Conservation (phyloP, 306 rosid genomes). For the Hippophae tibetana region DNA sequence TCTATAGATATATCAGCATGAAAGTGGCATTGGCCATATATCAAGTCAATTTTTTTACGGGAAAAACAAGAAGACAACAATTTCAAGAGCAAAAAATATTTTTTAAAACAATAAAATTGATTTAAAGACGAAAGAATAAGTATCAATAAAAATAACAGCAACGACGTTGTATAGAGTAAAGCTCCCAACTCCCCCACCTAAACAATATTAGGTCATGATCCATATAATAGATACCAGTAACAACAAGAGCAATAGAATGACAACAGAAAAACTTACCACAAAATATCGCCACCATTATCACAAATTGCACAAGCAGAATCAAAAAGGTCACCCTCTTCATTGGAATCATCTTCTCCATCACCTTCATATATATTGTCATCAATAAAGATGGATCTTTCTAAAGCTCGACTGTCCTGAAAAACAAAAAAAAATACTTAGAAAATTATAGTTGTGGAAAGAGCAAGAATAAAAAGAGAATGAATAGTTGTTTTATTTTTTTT, state of each 20-base stretch:
- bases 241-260: neutral
- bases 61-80: no score
- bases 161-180: no score
- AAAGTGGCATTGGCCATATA: no score
- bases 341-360: slow-evolving; percentile 42
- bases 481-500: neutral
- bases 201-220: neutral
- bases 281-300: slow-evolving; percentile 74
- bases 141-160: no score
- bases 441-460: slow-evolving; percentile 11
- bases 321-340: slow-evolving; percentile 53
- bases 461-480: neutral
- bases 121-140: no score
- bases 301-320: slow-evolving; percentile 84
- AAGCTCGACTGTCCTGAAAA: slow-evolving; percentile 50
- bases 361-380: slow-evolving; percentile 49
- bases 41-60: no score
- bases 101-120: no score
- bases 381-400: slow-evolving; percentile 53
- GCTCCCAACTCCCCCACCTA: no score
- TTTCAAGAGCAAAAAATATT: no score
- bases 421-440: slow-evolving; percentile 8
- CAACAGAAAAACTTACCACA: slow-evolving; percentile 43
- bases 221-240: neutral
- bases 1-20: no score